phyloP scores from a whole-genome alignment of 331 rosid species.

The Quercus lobata region DNA sequence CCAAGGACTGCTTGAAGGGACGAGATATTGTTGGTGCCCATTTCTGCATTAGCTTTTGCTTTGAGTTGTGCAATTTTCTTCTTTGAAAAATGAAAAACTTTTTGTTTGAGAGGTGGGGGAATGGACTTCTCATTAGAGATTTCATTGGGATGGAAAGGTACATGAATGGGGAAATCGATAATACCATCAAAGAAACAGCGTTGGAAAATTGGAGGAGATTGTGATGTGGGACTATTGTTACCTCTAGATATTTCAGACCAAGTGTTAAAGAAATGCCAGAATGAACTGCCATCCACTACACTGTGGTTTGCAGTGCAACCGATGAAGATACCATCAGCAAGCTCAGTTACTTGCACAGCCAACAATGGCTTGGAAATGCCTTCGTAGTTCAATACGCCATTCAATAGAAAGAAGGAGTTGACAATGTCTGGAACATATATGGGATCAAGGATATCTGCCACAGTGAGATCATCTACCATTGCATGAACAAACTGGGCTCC shows the following conservation, averaged over 20 bases:
- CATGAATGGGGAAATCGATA: conserved; percentile 1
- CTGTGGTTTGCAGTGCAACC: conserved; percentile 39
- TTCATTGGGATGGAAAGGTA: background rate
- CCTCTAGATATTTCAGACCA: conserved; percentile 11
- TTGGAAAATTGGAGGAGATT: background rate
- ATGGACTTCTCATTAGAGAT: no score
- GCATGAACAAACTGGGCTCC: conserved; percentile 9
- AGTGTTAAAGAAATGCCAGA: conserved; percentile 56
- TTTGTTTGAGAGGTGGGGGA: background rate
- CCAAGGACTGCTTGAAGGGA: conserved; percentile 26
- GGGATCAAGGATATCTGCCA: conserved; percentile 6
- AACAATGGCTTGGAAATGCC: conserved; percentile 39
- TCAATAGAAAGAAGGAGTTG: background rate
- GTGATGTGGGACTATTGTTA: background rate
- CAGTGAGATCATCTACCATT: background rate
- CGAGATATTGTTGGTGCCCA: background rate
- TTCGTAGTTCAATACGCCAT: conserved; percentile 10
- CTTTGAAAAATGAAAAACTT: conserved; percentile 20
- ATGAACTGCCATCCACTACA: conserved; percentile 44
- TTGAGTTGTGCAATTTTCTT: conserved; percentile 15
- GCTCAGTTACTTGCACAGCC: conserved; percentile 46
- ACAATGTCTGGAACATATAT: conserved; percentile 9
- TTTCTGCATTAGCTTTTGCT: conserved; percentile 19
- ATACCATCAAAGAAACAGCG: background rate
- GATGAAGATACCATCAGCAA: conserved; percentile 42